These are phyloP conservation scores for Candida taoyuanica DNA, from an alignment of 805 yeast species.

Conservation along the genomic window DNA sequence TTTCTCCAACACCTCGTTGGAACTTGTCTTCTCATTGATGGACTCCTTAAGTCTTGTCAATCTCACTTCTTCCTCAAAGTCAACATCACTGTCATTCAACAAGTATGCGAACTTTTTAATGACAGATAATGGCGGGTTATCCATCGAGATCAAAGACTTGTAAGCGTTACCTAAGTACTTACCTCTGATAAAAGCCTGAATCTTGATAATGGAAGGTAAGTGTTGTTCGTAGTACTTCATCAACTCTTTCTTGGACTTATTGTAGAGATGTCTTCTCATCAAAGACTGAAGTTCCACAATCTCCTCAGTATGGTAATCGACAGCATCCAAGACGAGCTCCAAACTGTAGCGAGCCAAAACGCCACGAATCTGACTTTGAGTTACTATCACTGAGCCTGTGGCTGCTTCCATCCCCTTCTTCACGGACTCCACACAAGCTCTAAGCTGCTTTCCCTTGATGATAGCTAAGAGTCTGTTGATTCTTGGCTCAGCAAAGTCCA, in stretches of 20 bases:
- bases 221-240: constrained; percentile 50
- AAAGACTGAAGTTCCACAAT: constrained; percentile 50
- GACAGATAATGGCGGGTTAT: constrained; percentile 73
- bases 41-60: constrained; percentile 63
- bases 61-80: constrained; percentile 69
- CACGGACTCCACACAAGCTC: constrained; percentile 24
- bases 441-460: constrained; percentile 33
- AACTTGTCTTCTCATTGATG: constrained; percentile 64
- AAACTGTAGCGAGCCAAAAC: constrained; percentile 51
- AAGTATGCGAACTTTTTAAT: constrained; percentile 73
- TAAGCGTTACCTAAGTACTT: constrained; percentile 68
- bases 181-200: constrained; percentile 73
- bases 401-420: constrained; percentile 2
- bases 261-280: constrained; percentile 42
- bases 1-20: constrained; percentile 67
- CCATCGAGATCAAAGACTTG: constrained; percentile 59
- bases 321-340: constrained; percentile 50
- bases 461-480: constrained; percentile 33
- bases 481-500: constrained; percentile 26
- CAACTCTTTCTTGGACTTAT: constrained; percentile 33
- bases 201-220: constrained; percentile 53
- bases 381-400: constrained; percentile 27
- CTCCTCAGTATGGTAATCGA: constrained; percentile 39
- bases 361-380: constrained; percentile 65
- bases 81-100: constrained; percentile 66